Percentiles rank a stretch among this genome's conserved stretches.
Evolutionary conservation across 1,139 yeast species (phyloP).

Genomic region (Suhomyces bokatorum): DNA sequence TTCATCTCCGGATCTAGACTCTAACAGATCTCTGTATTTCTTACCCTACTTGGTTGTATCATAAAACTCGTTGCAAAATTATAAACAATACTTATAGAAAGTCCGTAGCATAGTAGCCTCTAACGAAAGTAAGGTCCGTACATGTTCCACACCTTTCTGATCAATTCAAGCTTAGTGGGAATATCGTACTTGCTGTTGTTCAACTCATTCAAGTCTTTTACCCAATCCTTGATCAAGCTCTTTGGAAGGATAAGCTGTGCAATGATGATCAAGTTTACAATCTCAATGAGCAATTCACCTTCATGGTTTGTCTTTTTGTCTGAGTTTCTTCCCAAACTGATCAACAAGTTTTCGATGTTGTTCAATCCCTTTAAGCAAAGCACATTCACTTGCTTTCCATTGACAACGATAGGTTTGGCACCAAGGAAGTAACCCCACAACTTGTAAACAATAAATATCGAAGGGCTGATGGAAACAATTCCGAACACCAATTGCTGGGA

Average conservation of each 20-base stretch:
- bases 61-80: constrained; percentile 6
- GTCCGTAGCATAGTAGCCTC: not conserved
- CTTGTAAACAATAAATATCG: constrained; percentile 58
- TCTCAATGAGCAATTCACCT: constrained; percentile 59
- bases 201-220: constrained; percentile 56
- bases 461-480: constrained; percentile 84
- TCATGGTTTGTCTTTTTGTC: constrained; percentile 25
- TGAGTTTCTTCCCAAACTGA: constrained; percentile 20
- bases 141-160: constrained; percentile 57
- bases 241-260: constrained; percentile 52
- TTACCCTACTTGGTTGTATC: constrained; percentile 8
- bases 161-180: constrained; percentile 41
- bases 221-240: constrained; percentile 50
- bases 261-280: constrained; percentile 51
- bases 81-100: constrained; percentile 2
- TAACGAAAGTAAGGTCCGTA: constrained; percentile 44
- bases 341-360: constrained; percentile 55
- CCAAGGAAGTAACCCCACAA: constrained; percentile 28
- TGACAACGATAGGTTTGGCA: constrained; percentile 40
- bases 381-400: constrained; percentile 42
- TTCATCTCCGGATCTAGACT: constrained; percentile 7
- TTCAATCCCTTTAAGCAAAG: constrained; percentile 56
- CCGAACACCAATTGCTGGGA: constrained; percentile 94
- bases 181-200: constrained; percentile 30
- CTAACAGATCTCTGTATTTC: constrained; percentile 6